Conservation (phyloP, 352 stramenopile species). For the Blastocystis sp. region DNA sequence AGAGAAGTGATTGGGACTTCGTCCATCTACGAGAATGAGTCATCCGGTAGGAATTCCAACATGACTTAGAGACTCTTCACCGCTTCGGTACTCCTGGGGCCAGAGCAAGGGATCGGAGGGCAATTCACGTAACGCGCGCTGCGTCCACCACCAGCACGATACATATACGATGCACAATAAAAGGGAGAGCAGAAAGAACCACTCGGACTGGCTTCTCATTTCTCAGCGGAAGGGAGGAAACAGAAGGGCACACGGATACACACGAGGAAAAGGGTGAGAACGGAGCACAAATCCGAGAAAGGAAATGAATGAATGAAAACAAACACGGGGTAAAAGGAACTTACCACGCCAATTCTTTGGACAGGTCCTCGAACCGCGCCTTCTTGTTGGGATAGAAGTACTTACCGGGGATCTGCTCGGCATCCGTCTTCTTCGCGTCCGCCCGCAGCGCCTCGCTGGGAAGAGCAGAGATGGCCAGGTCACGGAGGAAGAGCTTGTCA, state of each 20-base stretch:
- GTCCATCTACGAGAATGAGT: too few relatives aligned
- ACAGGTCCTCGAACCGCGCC: constrained; percentile 51
- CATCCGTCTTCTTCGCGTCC: constrained; percentile 14
- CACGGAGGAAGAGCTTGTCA: constrained; percentile 47
- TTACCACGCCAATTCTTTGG: constrained; percentile 52
- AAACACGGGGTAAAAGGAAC: neutral
- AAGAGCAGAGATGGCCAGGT: constrained; percentile 44
- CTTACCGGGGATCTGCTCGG: constrained; percentile 44
- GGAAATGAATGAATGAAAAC: neutral
- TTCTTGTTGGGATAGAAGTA: constrained; percentile 62
- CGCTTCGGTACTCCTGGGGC: too few relatives aligned
- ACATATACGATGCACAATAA: neutral
- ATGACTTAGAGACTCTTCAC: too few relatives aligned
- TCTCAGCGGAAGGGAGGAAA: neutral
- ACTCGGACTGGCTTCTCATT: neutral
- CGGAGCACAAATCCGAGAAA: neutral
- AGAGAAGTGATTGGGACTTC: too few relatives aligned
- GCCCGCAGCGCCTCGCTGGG: constrained; percentile 12
- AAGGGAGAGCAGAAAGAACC: neutral
- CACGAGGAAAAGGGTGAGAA: neutral
- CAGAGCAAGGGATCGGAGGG: too few relatives aligned
- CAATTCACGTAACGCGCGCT: too few relatives aligned
- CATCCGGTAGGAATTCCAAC: too few relatives aligned
- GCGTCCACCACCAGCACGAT: too few relatives aligned
- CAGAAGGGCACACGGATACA: neutral